Evolutionary conservation across 1,284 basidiomycete genomes (phyloP), one percentile per base, ranked within the genome.

Genomic region (Porogramme epimiltina): DNA sequence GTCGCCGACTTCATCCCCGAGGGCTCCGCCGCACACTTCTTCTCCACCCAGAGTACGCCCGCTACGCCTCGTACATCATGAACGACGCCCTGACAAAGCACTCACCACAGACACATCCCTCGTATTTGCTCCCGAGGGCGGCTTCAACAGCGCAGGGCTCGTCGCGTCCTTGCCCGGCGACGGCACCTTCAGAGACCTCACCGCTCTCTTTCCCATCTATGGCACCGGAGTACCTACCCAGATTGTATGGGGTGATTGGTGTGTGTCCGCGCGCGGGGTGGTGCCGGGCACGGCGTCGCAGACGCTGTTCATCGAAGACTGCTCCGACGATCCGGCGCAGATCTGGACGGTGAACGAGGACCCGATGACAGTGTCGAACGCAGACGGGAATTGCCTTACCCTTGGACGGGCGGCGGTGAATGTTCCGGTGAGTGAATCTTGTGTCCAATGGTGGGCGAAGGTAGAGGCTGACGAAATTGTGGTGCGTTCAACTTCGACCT

Each of bases 341-440:
- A 10, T 45, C 19, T 45, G 43, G 43, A 45, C 43, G 43, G 31
- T 45, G 1, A 51, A 57, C 41, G 42, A 24, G 37, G 47, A 52
- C 45, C 51, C 52, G n/a, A 25, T 25, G 22, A 56, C 55, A 18
- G 34, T 58, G 31, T 58, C 56, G 18, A 58, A 58, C 38, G 52
- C 52, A 19, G 56, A 58, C 23, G 56, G 56, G 10, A 58, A 58
- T 49, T 58, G 56, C 47, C 22, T 54, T 8, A 52, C 56, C 0
- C 47, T 58, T 8, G 56, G 56, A 18, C 38, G 50, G 36, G 37
- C 56, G 6, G 52, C 52, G 9, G 39, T 46, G 15, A 33, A 26
- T 11, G 56, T 52, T 56, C 42, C 50, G 37, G 56, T 58, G 42
- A 48, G 43, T 36, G 48, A 23, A 20, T 46, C 19, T 15, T 18